Evolutionary conservation across 768 basidiomycete species (phyloP), one percentile per base, ranked within the genome.

Genomic region (Boletus reticulatus): DNA sequence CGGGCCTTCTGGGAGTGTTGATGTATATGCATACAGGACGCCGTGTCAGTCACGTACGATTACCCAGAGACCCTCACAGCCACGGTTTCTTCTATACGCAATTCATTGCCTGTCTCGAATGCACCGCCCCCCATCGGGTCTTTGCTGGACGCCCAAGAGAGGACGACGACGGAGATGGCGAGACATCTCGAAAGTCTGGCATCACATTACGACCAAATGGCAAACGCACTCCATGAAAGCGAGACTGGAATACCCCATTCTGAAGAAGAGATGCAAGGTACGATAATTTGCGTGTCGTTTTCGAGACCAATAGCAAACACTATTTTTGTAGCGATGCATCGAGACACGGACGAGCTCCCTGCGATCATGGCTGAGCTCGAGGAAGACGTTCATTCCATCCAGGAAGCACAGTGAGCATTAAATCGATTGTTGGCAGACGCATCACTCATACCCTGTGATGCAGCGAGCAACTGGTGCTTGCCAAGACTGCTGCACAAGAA

Each of bases 171-270:
- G 1, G 73, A 75, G n/a, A 92, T 93, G 91, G 91, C 92, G 2
- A 68, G 73, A 24, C 83, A 85, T 48, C 69, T 94, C 11, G 88
- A 90, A 62, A 85, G 82, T 62, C 73, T 94, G 34, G 81, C 85
- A 2, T 77, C 78, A 1, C 91, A 94, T 67, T 93, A 87, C 59
- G 85, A 85, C 22, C 83, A 89, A 58, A 92, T 94, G 87, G 82
- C 80, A 2, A 72, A 73, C 54, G 87, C 88, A 0, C 66, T 89
- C 56, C 79, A 80, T 47, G 86, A 88, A 22, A 81, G 76, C 43
- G 89, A 92, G 57, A 78, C 78, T n/a, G 88, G 88, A 3, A 85
- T 84, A 65, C 75, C 65, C 6, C 85, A 89, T 53, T 75, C 73
- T 11, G 86, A 88, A 53, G 87, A 84, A 27, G 91, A 92, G 62